These are phyloP conservation scores for Haplosporangium sp. DNA, from an alignment of 371 early-diverging fungal genomes.

Conservation along the genomic window DNA sequence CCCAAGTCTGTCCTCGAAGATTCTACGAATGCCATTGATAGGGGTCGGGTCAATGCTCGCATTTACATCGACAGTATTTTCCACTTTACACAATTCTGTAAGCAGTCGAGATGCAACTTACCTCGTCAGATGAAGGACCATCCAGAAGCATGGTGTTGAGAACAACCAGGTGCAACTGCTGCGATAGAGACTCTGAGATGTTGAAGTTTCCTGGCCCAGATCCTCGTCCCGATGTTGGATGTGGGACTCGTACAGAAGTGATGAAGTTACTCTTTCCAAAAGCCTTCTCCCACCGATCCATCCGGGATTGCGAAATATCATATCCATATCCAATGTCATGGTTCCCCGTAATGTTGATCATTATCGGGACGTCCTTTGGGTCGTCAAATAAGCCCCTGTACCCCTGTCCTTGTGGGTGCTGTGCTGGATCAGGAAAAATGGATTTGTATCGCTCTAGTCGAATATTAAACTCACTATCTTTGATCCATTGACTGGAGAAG, in stretches of 20 bases:
- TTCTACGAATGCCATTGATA: slow-evolving; percentile 1
- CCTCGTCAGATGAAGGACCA: slow-evolving; percentile 54
- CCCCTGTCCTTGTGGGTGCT: background rate
- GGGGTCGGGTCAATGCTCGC: no score
- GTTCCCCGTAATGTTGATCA: slow-evolving; percentile 63
- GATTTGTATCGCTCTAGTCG: slow-evolving; percentile 61
- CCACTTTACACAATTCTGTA: no score
- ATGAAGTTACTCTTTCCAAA: slow-evolving; percentile 62
- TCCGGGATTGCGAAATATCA: slow-evolving; percentile 57
- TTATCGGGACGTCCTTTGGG: slow-evolving; percentile 10
- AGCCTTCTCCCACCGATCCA: slow-evolving; percentile 58
- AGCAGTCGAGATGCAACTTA: slow-evolving; percentile 5
- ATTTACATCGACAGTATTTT: no score
- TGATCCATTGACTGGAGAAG: slow-evolving; percentile 67
- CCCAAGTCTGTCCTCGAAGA: slow-evolving; percentile 54
- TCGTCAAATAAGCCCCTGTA: background rate
- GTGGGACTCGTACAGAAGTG: slow-evolving; percentile 15
- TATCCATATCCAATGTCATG: slow-evolving; percentile 69
- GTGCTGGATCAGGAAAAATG: slow-evolving; percentile 50
- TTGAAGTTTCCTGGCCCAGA: background rate
- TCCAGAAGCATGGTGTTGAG: slow-evolving; percentile 67
- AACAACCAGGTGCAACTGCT: slow-evolving; percentile 45
- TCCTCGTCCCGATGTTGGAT: background rate
- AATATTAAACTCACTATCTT: slow-evolving; percentile 57
- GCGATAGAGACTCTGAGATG: background rate